phyloP scores from a whole-genome alignment of 2,329 filamentous ascomycete genomes.

The Stromatinia cepivora region DNA sequence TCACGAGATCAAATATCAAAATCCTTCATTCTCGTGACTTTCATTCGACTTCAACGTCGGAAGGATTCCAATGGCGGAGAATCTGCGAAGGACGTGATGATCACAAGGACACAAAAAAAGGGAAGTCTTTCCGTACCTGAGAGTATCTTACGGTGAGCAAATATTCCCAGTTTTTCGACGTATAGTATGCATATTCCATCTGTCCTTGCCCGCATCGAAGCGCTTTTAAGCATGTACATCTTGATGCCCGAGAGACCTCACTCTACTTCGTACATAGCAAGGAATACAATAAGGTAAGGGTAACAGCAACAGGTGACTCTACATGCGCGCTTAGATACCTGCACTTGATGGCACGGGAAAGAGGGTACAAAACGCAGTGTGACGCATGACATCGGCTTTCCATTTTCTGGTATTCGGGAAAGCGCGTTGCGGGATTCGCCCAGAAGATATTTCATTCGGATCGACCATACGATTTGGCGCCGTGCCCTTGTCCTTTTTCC shows the following conservation, averaged over 20 bases:
- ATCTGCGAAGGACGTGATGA: conserved; percentile 14
- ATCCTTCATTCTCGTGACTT: conserved; percentile 10
- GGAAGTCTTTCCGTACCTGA: neutral
- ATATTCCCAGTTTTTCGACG: conserved; percentile 4
- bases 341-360: neutral
- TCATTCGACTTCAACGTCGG: neutral
- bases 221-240: conserved; percentile 3
- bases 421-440: conserved; percentile 17
- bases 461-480: conserved; percentile 10
- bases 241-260: conserved; percentile 8
- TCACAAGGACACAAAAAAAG: conserved; percentile 10
- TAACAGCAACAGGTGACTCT: conserved; percentile 20
- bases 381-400: conserved; percentile 22
- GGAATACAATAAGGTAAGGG: neutral
- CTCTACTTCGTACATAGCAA: conserved; percentile 3
- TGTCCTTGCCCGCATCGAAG: conserved; percentile 23
- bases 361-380: conserved; percentile 23
- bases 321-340: conserved; percentile 23
- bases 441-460: conserved; percentile 14
- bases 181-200: conserved; percentile 4
- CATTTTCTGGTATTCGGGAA: conserved; percentile 14
- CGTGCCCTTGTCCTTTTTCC: neutral
- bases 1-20: neutral
- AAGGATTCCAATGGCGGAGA: conserved; percentile 3
- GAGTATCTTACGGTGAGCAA: conserved; percentile 22